Evolutionary conservation across 2,329 filamentous ascomycete species (phyloP).

Genomic region (Diaporthe sp.): DNA sequence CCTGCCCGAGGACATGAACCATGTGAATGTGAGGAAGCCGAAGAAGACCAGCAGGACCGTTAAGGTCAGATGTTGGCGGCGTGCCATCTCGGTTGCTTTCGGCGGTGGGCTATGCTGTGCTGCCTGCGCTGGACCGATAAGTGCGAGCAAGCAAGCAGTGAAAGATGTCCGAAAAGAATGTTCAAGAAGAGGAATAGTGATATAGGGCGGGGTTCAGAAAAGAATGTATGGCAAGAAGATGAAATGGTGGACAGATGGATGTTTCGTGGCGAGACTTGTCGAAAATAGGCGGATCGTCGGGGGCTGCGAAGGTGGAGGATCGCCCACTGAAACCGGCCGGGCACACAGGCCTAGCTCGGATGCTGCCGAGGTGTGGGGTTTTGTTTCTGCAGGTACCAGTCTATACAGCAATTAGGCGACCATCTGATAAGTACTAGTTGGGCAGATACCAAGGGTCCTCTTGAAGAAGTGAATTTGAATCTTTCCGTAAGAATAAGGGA

Average conservation of each 20-base stretch:
- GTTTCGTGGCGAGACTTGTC: neutral
- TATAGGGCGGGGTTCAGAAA: conserved; percentile 9
- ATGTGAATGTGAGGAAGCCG: conserved; percentile 70
- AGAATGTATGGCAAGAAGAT: conserved; percentile 5
- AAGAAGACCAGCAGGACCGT: conserved; percentile 68
- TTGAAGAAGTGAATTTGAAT: neutral
- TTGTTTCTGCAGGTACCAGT: conserved; percentile 28
- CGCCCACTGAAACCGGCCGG: conserved; percentile 35
- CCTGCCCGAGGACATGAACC: conserved; percentile 64
- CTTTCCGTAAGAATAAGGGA: neutral
- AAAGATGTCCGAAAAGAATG: conserved; percentile 4
- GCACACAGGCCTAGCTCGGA: conserved; percentile 24
- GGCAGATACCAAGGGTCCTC: neutral
- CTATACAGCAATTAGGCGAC: neutral
- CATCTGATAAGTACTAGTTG: neutral
- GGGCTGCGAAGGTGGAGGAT: conserved; percentile 20
- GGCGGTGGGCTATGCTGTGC: neutral
- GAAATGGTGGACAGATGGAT: neutral
- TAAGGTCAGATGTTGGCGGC: conserved; percentile 66
- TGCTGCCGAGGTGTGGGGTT: conserved; percentile 36
- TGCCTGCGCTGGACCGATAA: conserved; percentile 3
- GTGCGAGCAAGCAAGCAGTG: neutral
- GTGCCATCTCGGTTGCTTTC: conserved; percentile 59
- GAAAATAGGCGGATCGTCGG: conserved; percentile 25
- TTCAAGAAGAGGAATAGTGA: neutral